Conservation (phyloP, 148 eudicot species). For the Rhododendron ovatum region DNA sequence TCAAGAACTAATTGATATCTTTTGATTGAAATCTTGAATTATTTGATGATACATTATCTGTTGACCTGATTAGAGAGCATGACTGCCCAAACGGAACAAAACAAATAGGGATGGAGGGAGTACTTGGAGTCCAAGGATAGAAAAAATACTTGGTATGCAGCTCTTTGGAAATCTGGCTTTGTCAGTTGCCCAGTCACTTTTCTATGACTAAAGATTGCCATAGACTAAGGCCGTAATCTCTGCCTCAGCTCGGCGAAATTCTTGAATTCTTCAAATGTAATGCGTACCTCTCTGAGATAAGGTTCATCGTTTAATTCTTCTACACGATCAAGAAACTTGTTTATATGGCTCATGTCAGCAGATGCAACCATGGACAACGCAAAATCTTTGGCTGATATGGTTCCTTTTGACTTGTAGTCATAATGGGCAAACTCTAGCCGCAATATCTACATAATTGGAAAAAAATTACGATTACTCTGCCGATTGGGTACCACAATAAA, state of each 20-base stretch:
- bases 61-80: neutral
- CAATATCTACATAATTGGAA: constrained; percentile 2
- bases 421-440: constrained; percentile 4
- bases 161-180: constrained; percentile 76
- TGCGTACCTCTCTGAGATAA: constrained; percentile 18
- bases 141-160: constrained; percentile 62
- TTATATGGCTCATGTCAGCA: neutral
- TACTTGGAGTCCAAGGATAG: neutral
- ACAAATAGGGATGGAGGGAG: neutral
- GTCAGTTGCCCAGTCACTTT: constrained; percentile 65
- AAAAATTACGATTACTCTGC: neutral
- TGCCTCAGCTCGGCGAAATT: constrained; percentile 59
- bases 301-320: neutral
- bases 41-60: neutral
- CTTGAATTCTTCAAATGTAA: constrained; percentile 70
- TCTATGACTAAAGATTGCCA: constrained; percentile 77
- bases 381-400: constrained; percentile 5
- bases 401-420: constrained; percentile 11
- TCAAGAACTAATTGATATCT: neutral
- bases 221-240: constrained; percentile 53
- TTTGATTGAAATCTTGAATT: neutral
- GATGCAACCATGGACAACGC: neutral
- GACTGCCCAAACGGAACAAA: neutral
- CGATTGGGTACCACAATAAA: neutral
- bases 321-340: constrained; percentile 4